These are phyloP conservation scores for Aspergillus sclerotioniger DNA, from an alignment of 495 filamentous ascomycete species.

Conservation along the genomic window DNA sequence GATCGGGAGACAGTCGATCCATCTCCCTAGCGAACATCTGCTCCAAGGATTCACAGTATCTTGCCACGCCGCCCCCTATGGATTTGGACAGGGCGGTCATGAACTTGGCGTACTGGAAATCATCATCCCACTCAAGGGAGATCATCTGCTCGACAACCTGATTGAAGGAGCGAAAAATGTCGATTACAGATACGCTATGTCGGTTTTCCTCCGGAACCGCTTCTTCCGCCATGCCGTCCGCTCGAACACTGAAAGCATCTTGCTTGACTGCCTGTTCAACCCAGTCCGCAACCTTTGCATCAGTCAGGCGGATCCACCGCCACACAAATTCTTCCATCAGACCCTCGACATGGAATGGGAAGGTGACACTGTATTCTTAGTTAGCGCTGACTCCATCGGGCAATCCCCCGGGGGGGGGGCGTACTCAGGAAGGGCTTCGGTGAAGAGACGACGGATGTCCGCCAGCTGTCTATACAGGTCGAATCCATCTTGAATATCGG, in stretches of 20 bases:
- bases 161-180: conserved; percentile 92
- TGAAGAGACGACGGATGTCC: conserved; percentile 76
- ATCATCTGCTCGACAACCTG: conserved; percentile 84
- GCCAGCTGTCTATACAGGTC: conserved; percentile 86
- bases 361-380: conserved; percentile 46
- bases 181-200: conserved; percentile 89
- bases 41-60: conserved; percentile 91
- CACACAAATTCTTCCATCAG: conserved; percentile 89
- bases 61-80: conserved; percentile 76
- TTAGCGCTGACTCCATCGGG: conserved; percentile 8
- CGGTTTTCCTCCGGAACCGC: conserved; percentile 76
- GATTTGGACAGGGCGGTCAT: conserved; percentile 94
- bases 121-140: conserved; percentile 86
- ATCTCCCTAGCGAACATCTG: conserved; percentile 86
- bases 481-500: conserved; percentile 87
- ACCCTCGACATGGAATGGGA: conserved; percentile 83
- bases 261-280: conserved; percentile 88
- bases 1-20: conserved; percentile 84
- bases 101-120: conserved; percentile 90
- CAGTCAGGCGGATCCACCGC: conserved; percentile 85
- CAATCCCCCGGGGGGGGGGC: conserved; percentile 9
- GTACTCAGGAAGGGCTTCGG: conserved; percentile 64
- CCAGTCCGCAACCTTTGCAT: conserved; percentile 75
- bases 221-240: conserved; percentile 54
- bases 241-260: conserved; percentile 73